Conservation (phyloP, 2,329 filamentous ascomycete genomes). For the Hypoxylon rubiginosum region DNA sequence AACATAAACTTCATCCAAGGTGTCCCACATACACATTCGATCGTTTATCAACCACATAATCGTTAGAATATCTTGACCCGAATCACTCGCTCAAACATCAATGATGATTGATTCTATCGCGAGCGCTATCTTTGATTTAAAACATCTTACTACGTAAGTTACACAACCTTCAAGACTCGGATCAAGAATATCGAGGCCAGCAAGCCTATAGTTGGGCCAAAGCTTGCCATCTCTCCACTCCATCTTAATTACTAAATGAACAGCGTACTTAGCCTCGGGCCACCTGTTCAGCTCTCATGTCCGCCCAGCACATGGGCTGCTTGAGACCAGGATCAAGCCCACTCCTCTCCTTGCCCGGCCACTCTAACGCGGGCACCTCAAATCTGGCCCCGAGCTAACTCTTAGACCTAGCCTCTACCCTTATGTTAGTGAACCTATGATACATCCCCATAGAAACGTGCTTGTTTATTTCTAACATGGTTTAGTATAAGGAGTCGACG, state of each 20-base stretch:
- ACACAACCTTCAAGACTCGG: slow-evolving; percentile 2
- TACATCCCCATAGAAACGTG: neutral
- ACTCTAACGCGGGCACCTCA: neutral
- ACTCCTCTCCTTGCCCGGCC: too few relatives aligned
- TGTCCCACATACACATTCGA: too few relatives aligned
- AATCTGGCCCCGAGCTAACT: neutral
- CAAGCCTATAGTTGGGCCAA: slow-evolving; percentile 7
- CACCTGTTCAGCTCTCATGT: neutral
- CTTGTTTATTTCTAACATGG: neutral
- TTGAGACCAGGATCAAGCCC: too few relatives aligned
- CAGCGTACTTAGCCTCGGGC: slow-evolving; percentile 4
- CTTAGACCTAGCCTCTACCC: neutral
- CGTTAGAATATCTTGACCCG: too few relatives aligned
- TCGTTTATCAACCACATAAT: too few relatives aligned
- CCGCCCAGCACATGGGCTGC: too few relatives aligned
- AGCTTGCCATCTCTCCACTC: too few relatives aligned
- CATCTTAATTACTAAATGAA: slow-evolving; percentile 11
- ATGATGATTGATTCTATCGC: too few relatives aligned
- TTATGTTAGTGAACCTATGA: neutral
- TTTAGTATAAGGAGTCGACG: too few relatives aligned
- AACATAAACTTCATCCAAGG: too few relatives aligned
- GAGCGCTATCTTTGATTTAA: neutral
- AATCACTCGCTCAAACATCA: neutral
- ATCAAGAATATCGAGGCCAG: neutral
- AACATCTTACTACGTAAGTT: slow-evolving; percentile 5